Conservation (phyloP, 2,329 filamentous ascomycete genomes). For the Myriosclerotinia curreyana region DNA sequence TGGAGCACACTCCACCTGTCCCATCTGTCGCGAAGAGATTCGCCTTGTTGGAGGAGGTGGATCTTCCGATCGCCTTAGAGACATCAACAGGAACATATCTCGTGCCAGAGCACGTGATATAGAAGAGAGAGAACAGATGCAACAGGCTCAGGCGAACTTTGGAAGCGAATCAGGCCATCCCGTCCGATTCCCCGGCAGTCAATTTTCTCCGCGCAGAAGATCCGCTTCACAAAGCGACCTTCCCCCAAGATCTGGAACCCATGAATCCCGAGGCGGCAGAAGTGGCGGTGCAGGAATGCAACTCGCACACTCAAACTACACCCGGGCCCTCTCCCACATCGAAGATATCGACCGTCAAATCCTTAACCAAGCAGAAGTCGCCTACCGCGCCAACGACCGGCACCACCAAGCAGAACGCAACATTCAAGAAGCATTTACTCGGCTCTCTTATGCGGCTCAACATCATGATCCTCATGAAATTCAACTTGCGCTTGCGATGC, state of each 20-base stretch:
- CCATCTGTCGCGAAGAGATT: slow-evolving; percentile 1
- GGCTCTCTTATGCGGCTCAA: neutral
- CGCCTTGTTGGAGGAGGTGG: neutral
- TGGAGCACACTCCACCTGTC: neutral
- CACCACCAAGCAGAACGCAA: neutral
- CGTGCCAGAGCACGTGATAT: neutral
- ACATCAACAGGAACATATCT: neutral
- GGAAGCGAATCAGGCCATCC: no score
- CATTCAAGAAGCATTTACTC: neutral
- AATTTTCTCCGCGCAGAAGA: neutral
- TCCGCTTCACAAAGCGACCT: neutral
- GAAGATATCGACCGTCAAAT: neutral
- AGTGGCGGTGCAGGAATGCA: no score
- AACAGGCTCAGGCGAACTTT: slow-evolving; percentile 1
- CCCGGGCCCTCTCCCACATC: neutral
- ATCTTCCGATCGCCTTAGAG: neutral
- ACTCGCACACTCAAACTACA: neutral
- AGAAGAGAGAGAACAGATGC: slow-evolving; percentile 3
- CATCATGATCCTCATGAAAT: neutral
- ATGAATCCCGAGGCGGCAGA: neutral
- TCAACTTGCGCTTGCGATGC: neutral
- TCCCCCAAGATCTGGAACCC: neutral
- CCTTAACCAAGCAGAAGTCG: neutral
- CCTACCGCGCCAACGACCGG: neutral
- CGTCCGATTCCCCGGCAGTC: no score